Conservation (phyloP, 106 monocot genomes). For the Dendrobium huoshanense region DNA sequence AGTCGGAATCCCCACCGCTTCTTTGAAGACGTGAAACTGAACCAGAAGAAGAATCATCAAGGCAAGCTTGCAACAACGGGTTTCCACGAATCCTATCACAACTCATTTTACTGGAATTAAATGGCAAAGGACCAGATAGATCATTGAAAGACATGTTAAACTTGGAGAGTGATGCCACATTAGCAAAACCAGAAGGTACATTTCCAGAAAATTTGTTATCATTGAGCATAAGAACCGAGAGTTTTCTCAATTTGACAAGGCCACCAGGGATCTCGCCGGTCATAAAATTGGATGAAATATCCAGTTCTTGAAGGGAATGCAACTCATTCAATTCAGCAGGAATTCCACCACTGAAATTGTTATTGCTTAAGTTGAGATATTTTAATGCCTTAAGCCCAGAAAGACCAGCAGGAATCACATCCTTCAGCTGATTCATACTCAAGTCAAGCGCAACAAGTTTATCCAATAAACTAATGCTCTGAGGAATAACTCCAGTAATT, state of each 20-base stretch:
- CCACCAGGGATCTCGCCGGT: constrained; percentile 59
- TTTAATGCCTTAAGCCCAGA: constrained; percentile 40
- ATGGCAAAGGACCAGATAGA: constrained; percentile 44
- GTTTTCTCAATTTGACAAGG: constrained; percentile 46
- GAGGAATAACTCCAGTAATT: constrained; percentile 52
- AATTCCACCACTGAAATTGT: constrained; percentile 30
- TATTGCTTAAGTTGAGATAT: constrained; percentile 47
- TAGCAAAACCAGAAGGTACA: constrained; percentile 42
- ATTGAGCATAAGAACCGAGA: constrained; percentile 50
- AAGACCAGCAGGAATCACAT: constrained; percentile 51
- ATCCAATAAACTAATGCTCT: constrained; percentile 28
- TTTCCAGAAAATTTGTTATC: constrained; percentile 59
- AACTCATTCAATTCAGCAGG: constrained; percentile 48
- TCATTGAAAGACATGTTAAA: constrained; percentile 46
- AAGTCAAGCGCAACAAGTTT: constrained; percentile 50
- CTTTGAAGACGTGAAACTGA: constrained; percentile 29
- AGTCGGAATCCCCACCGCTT: constrained; percentile 9
- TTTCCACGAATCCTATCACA: too few species aligned
- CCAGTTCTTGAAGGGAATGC: constrained; percentile 42
- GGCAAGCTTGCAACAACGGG: too few species aligned
- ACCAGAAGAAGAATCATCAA: constrained; percentile 2
- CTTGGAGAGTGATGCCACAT: constrained; percentile 26
- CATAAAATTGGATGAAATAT: constrained; percentile 75
- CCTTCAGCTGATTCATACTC: constrained; percentile 42
- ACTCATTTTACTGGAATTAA: constrained; percentile 18